Base-by-base conservation (phyloP, 306 rosid species). In the Lathyrus oleraceus region DNA sequence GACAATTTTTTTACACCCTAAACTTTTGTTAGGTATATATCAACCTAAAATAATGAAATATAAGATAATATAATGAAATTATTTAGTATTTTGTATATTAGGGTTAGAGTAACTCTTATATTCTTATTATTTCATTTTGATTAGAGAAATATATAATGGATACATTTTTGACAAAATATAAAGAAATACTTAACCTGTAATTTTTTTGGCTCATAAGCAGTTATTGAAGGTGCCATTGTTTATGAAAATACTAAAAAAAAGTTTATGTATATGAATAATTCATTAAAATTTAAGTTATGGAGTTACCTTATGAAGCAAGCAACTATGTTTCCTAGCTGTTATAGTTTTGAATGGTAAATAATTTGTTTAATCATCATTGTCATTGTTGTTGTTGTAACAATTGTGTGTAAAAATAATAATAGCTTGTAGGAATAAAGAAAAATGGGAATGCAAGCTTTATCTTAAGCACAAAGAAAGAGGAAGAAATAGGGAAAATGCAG, bases 341-440 rank as follows among this genome's bases (percentile, higher is more conserved):
- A 32, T 32, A 42, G 25, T 65, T 45, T 7, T 38, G 30, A 25
- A 65, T 39, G 60, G 58, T 68, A 47, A 14, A 57, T 57, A 20
- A 19, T 51, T 51, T 44, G n/a, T 15, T 58, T 44, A 1, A 13
- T 59, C 12, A 21, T 36, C 8, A 6, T 39, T 30, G 17, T 54
- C 3, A 13, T 43, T 63, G 4, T n/a, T 66, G 3, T 48, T 23
- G n/a, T 5, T 11, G 6, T 38, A 72, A 48, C 17, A 39, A 63
- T 38, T 42, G 17, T 20, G 38, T 44, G 20, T 28, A 28, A 39
- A 61, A 66, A 72, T 32, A 58, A 67, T n/a, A 65, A 65, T 59
- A 80, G 83, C 28, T 86, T 53, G 82, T 47, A 40, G 87, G 85
- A 52, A 69, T 77, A 63, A 81, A 84, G 81, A 81, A 74, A 56